Conservation (phyloP, 2,329 filamentous ascomycete species). For the Pseudocercospora fijiensis region DNA sequence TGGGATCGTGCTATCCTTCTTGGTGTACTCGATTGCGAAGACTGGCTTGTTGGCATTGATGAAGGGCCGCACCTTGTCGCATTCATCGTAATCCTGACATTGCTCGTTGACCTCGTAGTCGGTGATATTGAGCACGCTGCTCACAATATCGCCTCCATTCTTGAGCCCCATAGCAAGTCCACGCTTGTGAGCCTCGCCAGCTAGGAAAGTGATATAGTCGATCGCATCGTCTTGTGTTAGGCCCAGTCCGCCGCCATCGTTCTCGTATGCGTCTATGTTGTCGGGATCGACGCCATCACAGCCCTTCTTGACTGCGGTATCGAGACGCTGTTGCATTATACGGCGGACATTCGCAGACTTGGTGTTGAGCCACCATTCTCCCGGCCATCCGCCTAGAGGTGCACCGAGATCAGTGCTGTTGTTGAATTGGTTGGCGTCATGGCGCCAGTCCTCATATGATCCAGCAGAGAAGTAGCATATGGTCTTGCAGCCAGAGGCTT, state of each 20-base stretch:
- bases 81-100: not conserved
- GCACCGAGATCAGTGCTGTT: not conserved
- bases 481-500: conserved; percentile 1
- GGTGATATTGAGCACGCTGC: not conserved
- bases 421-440: conserved; percentile 47
- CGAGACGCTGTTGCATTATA: conserved; percentile 64
- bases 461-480: conserved; percentile 77
- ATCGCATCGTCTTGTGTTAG: conserved; percentile 3
- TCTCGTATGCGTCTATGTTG: conserved; percentile 30
- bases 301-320: conserved; percentile 49
- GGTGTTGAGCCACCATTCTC: conserved; percentile 66
- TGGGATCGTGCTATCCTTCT: not conserved
- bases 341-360: conserved; percentile 58
- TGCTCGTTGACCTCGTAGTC: not conserved
- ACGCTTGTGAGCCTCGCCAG: not conserved
- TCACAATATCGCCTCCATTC: not conserved
- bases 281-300: conserved; percentile 43
- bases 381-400: conserved; percentile 46
- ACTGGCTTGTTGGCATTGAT: not conserved
- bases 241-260: conserved; percentile 11
- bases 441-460: conserved; percentile 63
- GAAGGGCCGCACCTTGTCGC: not conserved
- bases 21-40: not conserved
- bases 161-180: not conserved
- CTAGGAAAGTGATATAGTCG: not conserved